These are phyloP conservation scores for Gardenia jasminoides DNA, from an alignment of 257 asterid genomes.

Conservation along the genomic window DNA sequence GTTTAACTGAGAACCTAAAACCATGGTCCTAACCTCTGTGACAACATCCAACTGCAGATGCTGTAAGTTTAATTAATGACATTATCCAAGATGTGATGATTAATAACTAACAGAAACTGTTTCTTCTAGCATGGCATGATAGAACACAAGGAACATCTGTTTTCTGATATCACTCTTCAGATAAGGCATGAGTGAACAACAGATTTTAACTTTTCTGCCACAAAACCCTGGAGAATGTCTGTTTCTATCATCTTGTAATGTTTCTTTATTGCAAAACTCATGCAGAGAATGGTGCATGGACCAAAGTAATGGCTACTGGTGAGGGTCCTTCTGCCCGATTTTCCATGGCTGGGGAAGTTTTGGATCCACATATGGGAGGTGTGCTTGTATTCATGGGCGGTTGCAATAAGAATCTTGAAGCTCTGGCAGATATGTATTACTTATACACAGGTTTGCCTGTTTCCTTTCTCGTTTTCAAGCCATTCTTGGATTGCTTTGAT, in stretches of 20 bases:
- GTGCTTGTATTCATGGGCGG: constrained; percentile 87
- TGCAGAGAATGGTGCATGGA: constrained; percentile 82
- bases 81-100: not conserved
- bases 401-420: constrained; percentile 93
- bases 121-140: not conserved
- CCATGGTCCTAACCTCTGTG: not conserved
- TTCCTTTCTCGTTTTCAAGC: not conserved
- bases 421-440: constrained; percentile 83
- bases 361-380: constrained; percentile 88
- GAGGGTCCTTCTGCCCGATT: constrained; percentile 92
- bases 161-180: constrained; percentile 10
- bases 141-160: not conserved
- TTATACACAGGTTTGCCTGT: constrained; percentile 72
- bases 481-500: constrained; percentile 11
- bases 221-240: not conserved
- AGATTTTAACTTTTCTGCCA: not conserved
- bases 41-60: not conserved
- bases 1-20: not conserved
- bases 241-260: not conserved
- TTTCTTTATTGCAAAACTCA: constrained; percentile 16
- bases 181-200: not conserved
- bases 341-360: constrained; percentile 89
- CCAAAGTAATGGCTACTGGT: constrained; percentile 59
- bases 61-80: not conserved
- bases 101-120: not conserved